phyloP scores from a whole-genome alignment of 345 rosid genomes.

The Gossypium raimondii region DNA sequence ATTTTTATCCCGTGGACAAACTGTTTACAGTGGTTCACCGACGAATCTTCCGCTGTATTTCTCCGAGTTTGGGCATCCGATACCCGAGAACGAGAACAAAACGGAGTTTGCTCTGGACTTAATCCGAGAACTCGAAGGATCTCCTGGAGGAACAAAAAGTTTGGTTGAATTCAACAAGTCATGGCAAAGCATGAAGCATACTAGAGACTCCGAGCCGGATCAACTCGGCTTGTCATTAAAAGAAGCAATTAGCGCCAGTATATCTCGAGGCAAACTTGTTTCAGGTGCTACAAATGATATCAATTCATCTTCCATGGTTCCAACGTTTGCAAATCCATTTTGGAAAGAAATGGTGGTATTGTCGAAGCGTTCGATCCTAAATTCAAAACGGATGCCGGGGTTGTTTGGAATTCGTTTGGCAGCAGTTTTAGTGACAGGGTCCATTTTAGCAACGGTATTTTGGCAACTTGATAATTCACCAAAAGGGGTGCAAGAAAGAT shows the following conservation, averaged over 20 bases:
- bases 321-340: slow-evolving; percentile 76
- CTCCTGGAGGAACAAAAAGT: slow-evolving; percentile 77
- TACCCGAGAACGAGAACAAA: slow-evolving; percentile 77
- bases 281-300: slow-evolving; percentile 37
- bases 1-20: slow-evolving; percentile 79
- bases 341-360: slow-evolving; percentile 78
- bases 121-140: slow-evolving; percentile 83
- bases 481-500: slow-evolving; percentile 74
- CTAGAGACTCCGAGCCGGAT: slow-evolving; percentile 30
- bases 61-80: slow-evolving; percentile 71
- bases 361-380: slow-evolving; percentile 55
- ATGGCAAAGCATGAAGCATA: slow-evolving; percentile 64
- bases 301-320: slow-evolving; percentile 51
- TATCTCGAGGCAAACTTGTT: slow-evolving; percentile 79
- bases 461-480: slow-evolving; percentile 89
- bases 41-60: slow-evolving; percentile 49
- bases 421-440: slow-evolving; percentile 79
- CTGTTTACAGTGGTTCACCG: slow-evolving; percentile 91
- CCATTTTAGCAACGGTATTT: slow-evolving; percentile 78
- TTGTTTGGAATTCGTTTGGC: slow-evolving; percentile 70
- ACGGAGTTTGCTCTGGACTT: slow-evolving; percentile 84
- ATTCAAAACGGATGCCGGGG: slow-evolving; percentile 74
- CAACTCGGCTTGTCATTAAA: slow-evolving; percentile 52
- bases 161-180: slow-evolving; percentile 70
- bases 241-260: slow-evolving; percentile 89